phyloP scores from a whole-genome alignment of 176 grass and related monocot genomes.

The Typha latifolia region DNA sequence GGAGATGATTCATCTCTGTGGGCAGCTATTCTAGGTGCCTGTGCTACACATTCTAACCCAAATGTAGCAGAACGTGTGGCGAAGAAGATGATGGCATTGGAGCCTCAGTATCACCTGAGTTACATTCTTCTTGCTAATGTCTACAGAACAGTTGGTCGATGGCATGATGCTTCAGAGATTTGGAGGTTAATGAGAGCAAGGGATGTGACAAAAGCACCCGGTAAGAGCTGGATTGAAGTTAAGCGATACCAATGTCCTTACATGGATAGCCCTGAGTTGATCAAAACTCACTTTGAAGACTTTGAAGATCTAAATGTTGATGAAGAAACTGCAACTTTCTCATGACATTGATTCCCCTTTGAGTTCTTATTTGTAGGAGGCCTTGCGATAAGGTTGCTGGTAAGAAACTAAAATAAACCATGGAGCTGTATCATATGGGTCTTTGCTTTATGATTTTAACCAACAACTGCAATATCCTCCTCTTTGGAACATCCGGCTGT shows the following conservation, averaged over 20 bases:
- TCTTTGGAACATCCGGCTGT: no score
- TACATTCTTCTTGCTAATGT: constrained; percentile 83
- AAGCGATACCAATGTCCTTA: constrained; percentile 22
- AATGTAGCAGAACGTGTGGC: constrained; percentile 58
- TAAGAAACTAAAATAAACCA: no score
- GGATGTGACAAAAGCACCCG: constrained; percentile 45
- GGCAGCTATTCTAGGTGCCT: constrained; percentile 59
- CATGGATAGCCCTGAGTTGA: constrained; percentile 9
- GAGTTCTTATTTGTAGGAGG: background rate
- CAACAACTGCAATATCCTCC: no score
- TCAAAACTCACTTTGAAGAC: constrained; percentile 4
- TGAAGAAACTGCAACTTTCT: constrained; percentile 6
- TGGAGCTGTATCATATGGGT: no score
- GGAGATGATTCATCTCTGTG: constrained; percentile 53
- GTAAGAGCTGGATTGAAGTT: constrained; percentile 56
- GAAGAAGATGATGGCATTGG: constrained; percentile 68
- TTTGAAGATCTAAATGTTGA: constrained; percentile 4
- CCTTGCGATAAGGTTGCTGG: no score
- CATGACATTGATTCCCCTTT: background rate
- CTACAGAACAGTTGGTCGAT: constrained; percentile 63
- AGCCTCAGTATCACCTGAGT: constrained; percentile 69
- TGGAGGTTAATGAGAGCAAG: constrained; percentile 62
- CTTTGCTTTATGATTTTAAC: no score
- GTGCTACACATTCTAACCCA: constrained; percentile 48
- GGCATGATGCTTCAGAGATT: constrained; percentile 64